These are phyloP conservation scores for Rhizopogon vesiculosus DNA, from an alignment of 768 basidiomycete genomes.

Conservation along the genomic window DNA sequence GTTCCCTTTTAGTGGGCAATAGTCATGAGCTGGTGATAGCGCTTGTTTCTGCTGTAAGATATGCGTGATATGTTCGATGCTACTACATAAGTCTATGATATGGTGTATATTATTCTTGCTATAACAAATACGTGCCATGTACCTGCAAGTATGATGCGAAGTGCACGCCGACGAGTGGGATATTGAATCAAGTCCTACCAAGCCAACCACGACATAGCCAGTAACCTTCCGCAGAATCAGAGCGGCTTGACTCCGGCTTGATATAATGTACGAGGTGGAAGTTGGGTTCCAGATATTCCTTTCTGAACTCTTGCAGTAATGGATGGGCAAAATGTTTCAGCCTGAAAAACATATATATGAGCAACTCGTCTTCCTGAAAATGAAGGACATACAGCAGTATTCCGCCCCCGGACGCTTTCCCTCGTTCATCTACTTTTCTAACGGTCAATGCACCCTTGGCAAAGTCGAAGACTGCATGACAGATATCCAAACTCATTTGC, in stretches of 20 bases:
- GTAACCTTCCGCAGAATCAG: constrained; percentile 79
- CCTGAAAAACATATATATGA: constrained; percentile 32
- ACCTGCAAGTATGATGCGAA: background rate
- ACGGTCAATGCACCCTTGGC: constrained; percentile 47
- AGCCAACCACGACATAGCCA: constrained; percentile 81
- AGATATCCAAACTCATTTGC: constrained; percentile 67
- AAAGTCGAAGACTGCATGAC: constrained; percentile 69
- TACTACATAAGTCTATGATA: background rate
- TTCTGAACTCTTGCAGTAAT: constrained; percentile 58
- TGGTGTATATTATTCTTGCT: background rate
- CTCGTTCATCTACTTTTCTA: constrained; percentile 35
- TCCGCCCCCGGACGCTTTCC: constrained; percentile 38
- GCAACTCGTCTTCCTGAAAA: background rate
- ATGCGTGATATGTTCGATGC: background rate
- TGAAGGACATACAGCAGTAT: constrained; percentile 47
- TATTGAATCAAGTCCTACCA: background rate
- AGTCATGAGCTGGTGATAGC: background rate
- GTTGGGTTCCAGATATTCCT: constrained; percentile 47
- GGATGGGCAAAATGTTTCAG: constrained; percentile 87
- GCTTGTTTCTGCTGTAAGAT: background rate
- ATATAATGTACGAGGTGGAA: constrained; percentile 65
- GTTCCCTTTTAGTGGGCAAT: background rate
- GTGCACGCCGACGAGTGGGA: too few relatives aligned
- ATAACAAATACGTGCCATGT: background rate
- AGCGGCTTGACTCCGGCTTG: constrained; percentile 81